Evolutionary conservation across 1,139 yeast species (phyloP).

Genomic region (Kazachstania sp.): DNA sequence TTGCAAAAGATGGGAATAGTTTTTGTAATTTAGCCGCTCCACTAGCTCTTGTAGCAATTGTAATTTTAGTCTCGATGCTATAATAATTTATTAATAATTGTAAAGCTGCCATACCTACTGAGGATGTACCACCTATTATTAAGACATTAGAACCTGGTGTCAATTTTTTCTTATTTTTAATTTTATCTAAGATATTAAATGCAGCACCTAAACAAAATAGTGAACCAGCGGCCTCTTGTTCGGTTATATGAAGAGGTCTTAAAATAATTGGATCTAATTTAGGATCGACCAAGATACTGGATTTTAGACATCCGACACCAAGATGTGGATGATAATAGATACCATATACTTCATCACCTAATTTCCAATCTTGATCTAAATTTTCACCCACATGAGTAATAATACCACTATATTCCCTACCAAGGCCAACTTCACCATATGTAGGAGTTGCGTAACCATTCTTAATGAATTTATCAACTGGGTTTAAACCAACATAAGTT

Average conservation of each 20-base stretch:
- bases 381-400: constrained; percentile 50
- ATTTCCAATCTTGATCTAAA: constrained; percentile 34
- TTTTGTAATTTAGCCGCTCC: constrained; percentile 28
- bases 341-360: constrained; percentile 65
- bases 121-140: constrained; percentile 65
- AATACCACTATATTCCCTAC: constrained; percentile 63
- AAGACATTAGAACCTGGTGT: constrained; percentile 35
- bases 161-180: constrained; percentile 25
- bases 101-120: constrained; percentile 56
- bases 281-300: constrained; percentile 42
- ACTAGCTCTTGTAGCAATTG: constrained; percentile 35
- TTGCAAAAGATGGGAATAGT: constrained; percentile 24
- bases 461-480: constrained; percentile 51
- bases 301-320: constrained; percentile 45
- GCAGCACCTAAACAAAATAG: constrained; percentile 51
- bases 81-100: constrained; percentile 47
- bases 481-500: constrained; percentile 37
- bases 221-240: constrained; percentile 53
- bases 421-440: constrained; percentile 47
- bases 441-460: constrained; percentile 32
- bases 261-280: constrained; percentile 34
- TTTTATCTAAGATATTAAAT: constrained; percentile 34
- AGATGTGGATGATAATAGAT: constrained; percentile 36
- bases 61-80: constrained; percentile 38
- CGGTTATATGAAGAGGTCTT: constrained; percentile 42